Evolutionary conservation across 352 stramenopile species (phyloP).

Genomic region (Pseudoperonospora humuli): DNA sequence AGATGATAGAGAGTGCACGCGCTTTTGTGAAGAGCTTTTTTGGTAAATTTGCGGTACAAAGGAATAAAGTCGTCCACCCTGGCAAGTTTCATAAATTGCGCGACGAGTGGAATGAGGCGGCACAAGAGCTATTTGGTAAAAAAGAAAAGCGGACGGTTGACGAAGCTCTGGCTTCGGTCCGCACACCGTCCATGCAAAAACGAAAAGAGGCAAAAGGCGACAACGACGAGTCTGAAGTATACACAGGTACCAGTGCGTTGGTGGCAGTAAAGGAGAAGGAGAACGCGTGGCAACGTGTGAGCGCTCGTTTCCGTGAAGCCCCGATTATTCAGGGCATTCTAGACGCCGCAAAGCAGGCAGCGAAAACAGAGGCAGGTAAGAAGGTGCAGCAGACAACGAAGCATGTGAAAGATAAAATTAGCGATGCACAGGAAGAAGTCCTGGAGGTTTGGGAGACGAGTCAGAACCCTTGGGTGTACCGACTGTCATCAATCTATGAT

Average conservation of each 20-base stretch:
- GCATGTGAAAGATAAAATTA: slow-evolving; percentile 71
- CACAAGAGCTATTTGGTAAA: slow-evolving; percentile 71
- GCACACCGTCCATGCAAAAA: slow-evolving; percentile 35
- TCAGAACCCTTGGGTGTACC: slow-evolving; percentile 98
- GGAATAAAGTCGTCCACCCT: slow-evolving; percentile 54
- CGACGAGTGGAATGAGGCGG: slow-evolving; percentile 63
- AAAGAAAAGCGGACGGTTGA: slow-evolving; percentile 68
- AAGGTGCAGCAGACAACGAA: slow-evolving; percentile 67
- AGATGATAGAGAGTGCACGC: slow-evolving; percentile 29
- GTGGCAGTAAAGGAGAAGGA: slow-evolving; percentile 90
- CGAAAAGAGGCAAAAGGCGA: slow-evolving; percentile 29
- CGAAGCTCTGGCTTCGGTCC: slow-evolving; percentile 63
- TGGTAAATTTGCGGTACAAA: slow-evolving; percentile 34
- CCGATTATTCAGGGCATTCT: slow-evolving; percentile 92
- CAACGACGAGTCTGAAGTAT: slow-evolving; percentile 39
- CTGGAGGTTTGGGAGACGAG: slow-evolving; percentile 97
- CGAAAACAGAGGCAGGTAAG: slow-evolving; percentile 66
- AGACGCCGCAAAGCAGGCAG: slow-evolving; percentile 71
- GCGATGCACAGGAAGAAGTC: slow-evolving; percentile 74
- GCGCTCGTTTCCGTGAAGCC: slow-evolving; percentile 88
- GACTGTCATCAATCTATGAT: slow-evolving; percentile 96
- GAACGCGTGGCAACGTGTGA: slow-evolving; percentile 92
- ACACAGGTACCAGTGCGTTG: slow-evolving; percentile 66
- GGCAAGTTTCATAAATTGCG: slow-evolving; percentile 37
- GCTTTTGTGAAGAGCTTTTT: slow-evolving; percentile 61